Percentiles rank a stretch among this genome's conserved stretches.
Evolutionary conservation across 1,284 basidiomycete species (phyloP).

Genomic region (Hypsizygus ulmarius): DNA sequence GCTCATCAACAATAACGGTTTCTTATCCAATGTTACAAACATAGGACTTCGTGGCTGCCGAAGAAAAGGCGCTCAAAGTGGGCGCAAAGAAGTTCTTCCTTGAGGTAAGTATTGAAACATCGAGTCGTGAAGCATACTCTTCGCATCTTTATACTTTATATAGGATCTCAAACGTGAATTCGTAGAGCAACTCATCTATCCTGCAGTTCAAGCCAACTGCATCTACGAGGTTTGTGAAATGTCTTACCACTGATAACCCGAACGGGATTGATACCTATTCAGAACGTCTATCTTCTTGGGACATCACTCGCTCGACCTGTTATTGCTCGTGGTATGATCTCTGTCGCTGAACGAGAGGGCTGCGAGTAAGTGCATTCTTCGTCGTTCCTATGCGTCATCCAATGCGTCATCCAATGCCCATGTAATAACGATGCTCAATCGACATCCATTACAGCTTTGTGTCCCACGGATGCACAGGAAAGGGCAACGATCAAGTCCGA

Average conservation of each 20-base stretch:
- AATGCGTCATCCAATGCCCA: background rate
- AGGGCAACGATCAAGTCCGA: slow-evolving; percentile 99
- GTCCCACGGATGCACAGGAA: slow-evolving; percentile 98
- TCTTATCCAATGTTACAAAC: slow-evolving; percentile 6
- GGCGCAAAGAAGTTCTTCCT: slow-evolving; percentile 96
- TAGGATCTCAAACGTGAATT: slow-evolving; percentile 96
- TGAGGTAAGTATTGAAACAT: slow-evolving; percentile 48
- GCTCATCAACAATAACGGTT: background rate
- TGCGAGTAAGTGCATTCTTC: slow-evolving; percentile 74
- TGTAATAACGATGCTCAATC: background rate
- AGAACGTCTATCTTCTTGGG: slow-evolving; percentile 97
- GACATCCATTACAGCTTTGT: slow-evolving; percentile 64
- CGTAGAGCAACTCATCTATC: slow-evolving; percentile 95
- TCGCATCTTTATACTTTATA: background rate
- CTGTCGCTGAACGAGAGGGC: slow-evolving; percentile 83
- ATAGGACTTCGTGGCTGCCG: slow-evolving; percentile 93
- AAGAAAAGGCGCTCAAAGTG: slow-evolving; percentile 87
- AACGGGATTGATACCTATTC: background rate
- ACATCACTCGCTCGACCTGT: slow-evolving; percentile 98
- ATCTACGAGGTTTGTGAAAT: slow-evolving; percentile 80
- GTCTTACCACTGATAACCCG: slow-evolving; percentile 1
- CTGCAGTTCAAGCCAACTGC: slow-evolving; percentile 96
- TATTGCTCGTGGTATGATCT: slow-evolving; percentile 99
- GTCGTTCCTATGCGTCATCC: background rate
- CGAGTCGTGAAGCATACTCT: background rate